Base-by-base conservation (phyloP, 495 filamentous ascomycete genomes). In the Penicillium paradoxum region DNA sequence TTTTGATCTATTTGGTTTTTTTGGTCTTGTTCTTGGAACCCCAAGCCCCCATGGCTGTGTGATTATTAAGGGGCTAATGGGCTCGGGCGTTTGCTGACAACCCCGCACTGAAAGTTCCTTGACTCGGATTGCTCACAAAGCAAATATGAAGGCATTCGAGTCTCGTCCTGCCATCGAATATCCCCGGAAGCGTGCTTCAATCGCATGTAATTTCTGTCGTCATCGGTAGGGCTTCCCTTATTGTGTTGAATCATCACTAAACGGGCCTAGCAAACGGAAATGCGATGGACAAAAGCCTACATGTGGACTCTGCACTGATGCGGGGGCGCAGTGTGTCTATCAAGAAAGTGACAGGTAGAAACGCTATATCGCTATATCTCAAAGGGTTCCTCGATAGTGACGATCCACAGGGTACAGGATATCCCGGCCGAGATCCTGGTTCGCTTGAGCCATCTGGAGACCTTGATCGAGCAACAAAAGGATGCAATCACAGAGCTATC, bases 161-260 rank as follows among this genome's bases (percentile, higher is more conserved):
- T 19, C 38, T 18, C 48, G 48, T 24, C 11, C 49, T 21, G 14
- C 46, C 15, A 10, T 51, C 9, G 59, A 62, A 2, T 58, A 47
- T 39, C 55, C 59, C 37, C 52, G 59, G 19, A 62, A 62, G 50
- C 48, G 59, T 40, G 59, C 59, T 6, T 39, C 43, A 42, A 38
- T 62, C n/a, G 59, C 59, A 18, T 62, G 59, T 38, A 53, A 41
- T 19, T 62, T 62, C 44, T 62, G 59, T 53, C 54, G 59, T 17
- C 51, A 58, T 45, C 48, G 59, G 56, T 55, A 52, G 19, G 13
- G 19, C 36, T 7, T 10, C 30, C 9, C 15, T n/a, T 8, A 2
- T 30, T 30, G 7, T 13, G 4, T 21, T 17, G 6, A 2, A 24
- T 30, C 0, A 7, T 33, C 25, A 49, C 38, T 34, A 49, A 42